Percentiles rank a stretch among this genome's conserved stretches.
Evolutionary conservation across 2,329 filamentous ascomycete genomes (phyloP).

Genomic region (Diaporthe velutina): DNA sequence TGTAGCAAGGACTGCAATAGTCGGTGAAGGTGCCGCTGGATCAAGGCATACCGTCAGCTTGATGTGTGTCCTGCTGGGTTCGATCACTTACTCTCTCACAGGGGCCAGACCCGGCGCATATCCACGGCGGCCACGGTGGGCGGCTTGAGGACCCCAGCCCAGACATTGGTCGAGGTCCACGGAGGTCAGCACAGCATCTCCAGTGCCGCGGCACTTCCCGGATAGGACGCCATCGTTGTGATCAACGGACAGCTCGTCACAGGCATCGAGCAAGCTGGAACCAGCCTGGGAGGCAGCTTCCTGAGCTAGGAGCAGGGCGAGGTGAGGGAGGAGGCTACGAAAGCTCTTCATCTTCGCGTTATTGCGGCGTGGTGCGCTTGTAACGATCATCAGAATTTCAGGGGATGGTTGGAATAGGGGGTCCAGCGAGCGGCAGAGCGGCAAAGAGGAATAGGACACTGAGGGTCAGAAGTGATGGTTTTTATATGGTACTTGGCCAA

Average conservation of each 20-base stretch:
- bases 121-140: not conserved
- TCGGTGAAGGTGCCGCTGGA: conserved; percentile 29
- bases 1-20: conserved; percentile 18
- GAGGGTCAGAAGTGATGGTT: not conserved
- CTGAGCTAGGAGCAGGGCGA: conserved; percentile 1
- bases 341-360: conserved; percentile 24
- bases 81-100: conserved; percentile 16
- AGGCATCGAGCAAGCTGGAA: conserved; percentile 15
- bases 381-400: not conserved
- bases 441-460: not conserved
- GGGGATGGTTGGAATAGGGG: not conserved
- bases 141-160: conserved; percentile 17
- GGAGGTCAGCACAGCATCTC: not conserved
- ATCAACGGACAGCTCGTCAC: conserved; percentile 15
- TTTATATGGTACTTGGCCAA: not conserved
- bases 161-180: conserved; percentile 34
- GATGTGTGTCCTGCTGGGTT: not conserved
- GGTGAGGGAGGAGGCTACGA: not conserved
- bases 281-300: not conserved
- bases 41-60: not conserved
- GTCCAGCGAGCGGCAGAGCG: not conserved
- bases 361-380: not conserved
- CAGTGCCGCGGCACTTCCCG: not conserved
- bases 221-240: conserved; percentile 10
- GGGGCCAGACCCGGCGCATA: not conserved